Evolutionary conservation across 2,329 filamentous ascomycete species (phyloP).

Genomic region (Alternaria sp.): DNA sequence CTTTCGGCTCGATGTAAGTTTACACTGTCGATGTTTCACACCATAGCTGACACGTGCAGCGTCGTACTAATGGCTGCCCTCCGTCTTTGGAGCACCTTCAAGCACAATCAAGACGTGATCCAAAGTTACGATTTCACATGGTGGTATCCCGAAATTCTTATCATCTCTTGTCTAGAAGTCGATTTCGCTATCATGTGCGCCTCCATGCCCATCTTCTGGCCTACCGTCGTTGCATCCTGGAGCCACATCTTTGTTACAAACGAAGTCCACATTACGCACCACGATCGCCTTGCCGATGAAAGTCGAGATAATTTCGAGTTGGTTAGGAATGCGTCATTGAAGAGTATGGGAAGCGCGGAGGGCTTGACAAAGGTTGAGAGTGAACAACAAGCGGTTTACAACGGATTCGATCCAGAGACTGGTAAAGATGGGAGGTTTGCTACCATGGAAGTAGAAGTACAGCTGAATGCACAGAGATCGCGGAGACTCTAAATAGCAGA

Average conservation of each 20-base stretch:
- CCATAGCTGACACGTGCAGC: conserved; percentile 22
- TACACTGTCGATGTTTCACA: background rate
- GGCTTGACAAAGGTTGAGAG: conserved; percentile 27
- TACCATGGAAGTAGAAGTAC: conserved; percentile 19
- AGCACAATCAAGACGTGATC: conserved; percentile 22
- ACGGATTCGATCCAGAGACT: conserved; percentile 22
- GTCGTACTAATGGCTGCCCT: conserved; percentile 43
- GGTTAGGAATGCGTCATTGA: conserved; percentile 27
- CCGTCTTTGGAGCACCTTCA: conserved; percentile 40
- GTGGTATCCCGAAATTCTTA: conserved; percentile 42
- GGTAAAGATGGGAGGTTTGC: conserved; percentile 11
- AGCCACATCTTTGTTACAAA: conserved; percentile 47
- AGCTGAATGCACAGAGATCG: conserved; percentile 9
- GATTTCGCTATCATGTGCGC: conserved; percentile 50
- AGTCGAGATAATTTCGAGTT: conserved; percentile 31
- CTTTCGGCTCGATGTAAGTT: conserved; percentile 38
- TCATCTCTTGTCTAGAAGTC: conserved; percentile 46
- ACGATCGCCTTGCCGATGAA: conserved; percentile 26
- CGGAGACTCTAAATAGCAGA: conserved; percentile 3
- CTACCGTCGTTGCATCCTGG: conserved; percentile 38
- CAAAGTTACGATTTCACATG: conserved; percentile 43
- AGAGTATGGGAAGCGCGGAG: conserved; percentile 35
- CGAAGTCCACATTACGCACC: conserved; percentile 44
- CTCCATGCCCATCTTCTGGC: conserved; percentile 52
- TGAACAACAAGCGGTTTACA: conserved; percentile 19